Conservation (phyloP, 148 eudicot genomes). For the Polygonum maritimum region DNA sequence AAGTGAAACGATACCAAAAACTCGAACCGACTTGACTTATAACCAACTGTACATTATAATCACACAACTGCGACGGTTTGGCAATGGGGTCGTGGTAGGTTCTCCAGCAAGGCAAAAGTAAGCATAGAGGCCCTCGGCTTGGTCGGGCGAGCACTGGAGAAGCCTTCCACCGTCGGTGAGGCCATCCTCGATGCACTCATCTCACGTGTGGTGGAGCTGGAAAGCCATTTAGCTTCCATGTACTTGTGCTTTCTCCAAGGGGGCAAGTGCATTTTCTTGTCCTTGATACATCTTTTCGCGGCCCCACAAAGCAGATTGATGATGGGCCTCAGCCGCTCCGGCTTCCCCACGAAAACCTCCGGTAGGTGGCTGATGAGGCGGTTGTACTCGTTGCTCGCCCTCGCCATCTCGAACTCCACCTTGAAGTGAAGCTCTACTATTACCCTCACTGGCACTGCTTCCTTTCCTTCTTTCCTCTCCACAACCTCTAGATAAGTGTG, state of each 20-base stretch:
- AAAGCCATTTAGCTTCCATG: not conserved
- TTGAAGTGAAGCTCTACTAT: conserved; percentile 23
- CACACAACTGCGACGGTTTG: not conserved
- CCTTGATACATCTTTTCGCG: conserved; percentile 25
- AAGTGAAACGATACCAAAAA: not conserved
- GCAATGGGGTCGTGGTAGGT: not conserved
- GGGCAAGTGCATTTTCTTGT: conserved; percentile 25
- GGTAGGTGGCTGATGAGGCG: conserved; percentile 19
- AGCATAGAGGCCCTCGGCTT: not conserved
- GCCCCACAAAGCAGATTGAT: conserved; percentile 25
- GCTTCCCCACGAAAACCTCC: conserved; percentile 22
- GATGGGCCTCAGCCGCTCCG: conserved; percentile 15
- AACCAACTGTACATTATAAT: not conserved
- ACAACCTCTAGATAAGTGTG: not conserved
- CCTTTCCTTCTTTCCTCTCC: conserved; percentile 6
- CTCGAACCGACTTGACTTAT: not conserved
- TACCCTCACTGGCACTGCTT: conserved; percentile 8
- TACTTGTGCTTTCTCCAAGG: conserved; percentile 34
- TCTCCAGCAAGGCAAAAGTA: conserved; percentile 2
- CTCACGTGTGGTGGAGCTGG: not conserved
- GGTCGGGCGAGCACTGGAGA: not conserved
- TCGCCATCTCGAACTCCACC: conserved; percentile 31
- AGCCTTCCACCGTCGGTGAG: not conserved
- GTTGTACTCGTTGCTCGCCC: conserved; percentile 25
- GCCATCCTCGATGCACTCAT: not conserved